These are phyloP conservation scores for Hydnomerulius pinastri DNA, from an alignment of 768 basidiomycete species.

Conservation along the genomic window DNA sequence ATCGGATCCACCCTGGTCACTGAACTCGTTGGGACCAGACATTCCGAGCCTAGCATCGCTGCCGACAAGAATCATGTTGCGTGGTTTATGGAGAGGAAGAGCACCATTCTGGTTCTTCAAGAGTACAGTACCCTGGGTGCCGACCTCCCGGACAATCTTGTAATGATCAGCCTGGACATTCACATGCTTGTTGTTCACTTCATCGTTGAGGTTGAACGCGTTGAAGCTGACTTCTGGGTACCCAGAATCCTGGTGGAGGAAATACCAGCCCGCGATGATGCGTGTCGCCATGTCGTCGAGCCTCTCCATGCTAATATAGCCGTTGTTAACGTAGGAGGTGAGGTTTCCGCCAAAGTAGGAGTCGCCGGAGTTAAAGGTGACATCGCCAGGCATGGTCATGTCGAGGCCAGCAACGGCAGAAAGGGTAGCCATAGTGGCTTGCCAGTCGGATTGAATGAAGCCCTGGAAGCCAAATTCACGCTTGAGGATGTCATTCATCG, in stretches of 20 bases:
- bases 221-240: conserved; percentile 77
- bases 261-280: conserved; percentile 72
- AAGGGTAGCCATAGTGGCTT: conserved; percentile 62
- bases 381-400: conserved; percentile 74
- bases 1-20: conserved; percentile 54
- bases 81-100: conserved; percentile 60
- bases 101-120: conserved; percentile 65
- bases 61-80: conserved; percentile 62
- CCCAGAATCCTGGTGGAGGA: conserved; percentile 53
- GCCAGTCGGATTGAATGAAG: conserved; percentile 78
- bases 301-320: conserved; percentile 63
- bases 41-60: conserved; percentile 63
- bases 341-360: conserved; percentile 72
- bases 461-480: conserved; percentile 78
- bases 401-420: conserved; percentile 64
- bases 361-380: conserved; percentile 48
- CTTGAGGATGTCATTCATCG: conserved; percentile 76
- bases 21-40: conserved; percentile 70
- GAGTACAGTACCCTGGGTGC: conserved; percentile 69
- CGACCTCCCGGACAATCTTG: conserved; percentile 43
- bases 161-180: conserved; percentile 28
- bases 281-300: conserved; percentile 84
- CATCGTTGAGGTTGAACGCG: conserved; percentile 54
- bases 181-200: conserved; percentile 53
- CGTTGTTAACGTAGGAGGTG: conserved; percentile 67